A percentile compares a stretch with the other conserved stretches of the same genome.
Conservation (phyloP, 108 stramenopile genomes). For the Nannochloropsis gaditana region DNA sequence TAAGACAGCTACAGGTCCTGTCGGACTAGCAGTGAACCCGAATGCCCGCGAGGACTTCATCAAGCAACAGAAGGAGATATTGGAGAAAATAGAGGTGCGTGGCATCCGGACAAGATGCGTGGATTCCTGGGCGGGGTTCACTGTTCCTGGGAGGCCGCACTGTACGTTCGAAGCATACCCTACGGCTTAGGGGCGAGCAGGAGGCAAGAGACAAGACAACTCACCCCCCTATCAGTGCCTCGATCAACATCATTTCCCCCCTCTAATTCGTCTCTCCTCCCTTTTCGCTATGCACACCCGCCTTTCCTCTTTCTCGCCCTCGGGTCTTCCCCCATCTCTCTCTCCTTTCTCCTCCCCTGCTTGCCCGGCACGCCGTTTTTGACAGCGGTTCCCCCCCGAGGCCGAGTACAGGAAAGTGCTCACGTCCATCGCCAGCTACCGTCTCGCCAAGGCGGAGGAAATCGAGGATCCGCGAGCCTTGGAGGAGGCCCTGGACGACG, state of each 20-base stretch:
- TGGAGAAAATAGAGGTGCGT: constrained; percentile 6
- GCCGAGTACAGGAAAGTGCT: not conserved
- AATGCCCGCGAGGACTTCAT: not conserved
- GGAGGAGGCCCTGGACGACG: not conserved
- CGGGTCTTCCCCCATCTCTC: not conserved
- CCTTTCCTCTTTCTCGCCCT: not conserved
- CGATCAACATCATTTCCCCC: too few species aligned
- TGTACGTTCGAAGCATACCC: too few species aligned
- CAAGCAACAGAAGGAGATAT: not conserved
- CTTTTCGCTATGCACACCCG: too few species aligned
- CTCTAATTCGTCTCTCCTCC: too few species aligned
- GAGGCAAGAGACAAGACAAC: too few species aligned
- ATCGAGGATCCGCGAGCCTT: not conserved
- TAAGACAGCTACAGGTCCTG: not conserved
- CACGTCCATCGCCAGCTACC: not conserved
- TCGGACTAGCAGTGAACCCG: not conserved
- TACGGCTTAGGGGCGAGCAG: too few species aligned
- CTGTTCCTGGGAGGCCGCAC: too few species aligned
- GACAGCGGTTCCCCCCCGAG: not conserved
- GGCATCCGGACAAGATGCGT: too few species aligned
- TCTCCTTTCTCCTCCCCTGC: too few species aligned
- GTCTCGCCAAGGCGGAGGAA: not conserved
- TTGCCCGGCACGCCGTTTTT: too few species aligned
- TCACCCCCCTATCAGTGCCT: too few species aligned
- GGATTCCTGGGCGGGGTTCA: too few species aligned